phyloP scores from a whole-genome alignment of 352 stramenopile genomes.

The Phytopythium boreale region DNA sequence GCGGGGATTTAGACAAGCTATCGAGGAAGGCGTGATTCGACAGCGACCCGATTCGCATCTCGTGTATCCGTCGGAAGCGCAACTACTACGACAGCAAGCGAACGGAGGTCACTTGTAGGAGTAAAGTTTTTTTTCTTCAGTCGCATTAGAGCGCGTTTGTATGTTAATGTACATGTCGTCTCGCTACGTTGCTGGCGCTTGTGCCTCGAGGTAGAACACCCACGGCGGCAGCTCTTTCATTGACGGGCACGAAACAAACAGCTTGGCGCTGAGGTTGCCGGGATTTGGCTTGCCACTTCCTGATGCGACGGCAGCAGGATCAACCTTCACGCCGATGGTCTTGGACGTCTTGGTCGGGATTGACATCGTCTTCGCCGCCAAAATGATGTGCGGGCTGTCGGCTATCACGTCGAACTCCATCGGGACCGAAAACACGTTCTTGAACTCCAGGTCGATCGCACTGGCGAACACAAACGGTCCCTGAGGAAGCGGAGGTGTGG shows the following conservation, averaged over 20 bases:
- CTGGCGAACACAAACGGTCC: slow-evolving; percentile 76
- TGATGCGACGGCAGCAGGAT: slow-evolving; percentile 14
- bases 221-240: slow-evolving; percentile 75
- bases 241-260: slow-evolving; percentile 75
- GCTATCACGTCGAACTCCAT: slow-evolving; percentile 78
- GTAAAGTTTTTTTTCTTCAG: neutral
- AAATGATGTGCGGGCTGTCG: slow-evolving; percentile 72
- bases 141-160: neutral
- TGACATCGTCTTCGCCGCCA: slow-evolving; percentile 50
- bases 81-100: neutral
- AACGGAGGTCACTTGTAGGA: neutral
- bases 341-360: slow-evolving; percentile 72
- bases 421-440: slow-evolving; percentile 84
- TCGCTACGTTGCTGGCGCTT: slow-evolving; percentile 1
- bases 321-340: slow-evolving; percentile 56
- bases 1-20: slow-evolving; percentile 27
- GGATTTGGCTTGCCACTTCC: slow-evolving; percentile 7
- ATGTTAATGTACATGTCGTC: neutral
- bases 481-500: slow-evolving; percentile 72
- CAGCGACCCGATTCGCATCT: slow-evolving; percentile 33
- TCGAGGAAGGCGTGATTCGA: slow-evolving; percentile 19
- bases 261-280: slow-evolving; percentile 49
- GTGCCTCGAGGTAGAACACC: slow-evolving; percentile 83
- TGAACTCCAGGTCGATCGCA: slow-evolving; percentile 81
- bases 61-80: neutral